Conservation (phyloP, 768 basidiomycete genomes). For the Cystobasidium tubakii region DNA sequence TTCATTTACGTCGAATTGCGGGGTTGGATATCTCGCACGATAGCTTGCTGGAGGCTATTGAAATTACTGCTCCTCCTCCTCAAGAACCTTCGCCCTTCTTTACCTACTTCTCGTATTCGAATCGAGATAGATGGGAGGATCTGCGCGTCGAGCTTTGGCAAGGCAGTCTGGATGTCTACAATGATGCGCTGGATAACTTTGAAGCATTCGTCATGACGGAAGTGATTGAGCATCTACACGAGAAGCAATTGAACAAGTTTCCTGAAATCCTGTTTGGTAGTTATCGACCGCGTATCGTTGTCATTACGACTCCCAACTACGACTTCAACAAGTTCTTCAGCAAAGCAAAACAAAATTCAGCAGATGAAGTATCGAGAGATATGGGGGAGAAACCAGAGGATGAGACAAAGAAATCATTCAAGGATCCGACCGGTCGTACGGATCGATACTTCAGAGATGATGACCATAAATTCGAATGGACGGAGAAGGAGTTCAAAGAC, state of each 20-base stretch:
- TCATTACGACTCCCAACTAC: conserved; percentile 80
- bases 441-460: conserved; percentile 67
- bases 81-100: background rate
- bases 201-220: conserved; percentile 36
- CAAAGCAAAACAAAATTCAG: conserved; percentile 46
- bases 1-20: conserved; percentile 35
- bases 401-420: conserved; percentile 41
- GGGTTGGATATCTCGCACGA: conserved; percentile 28
- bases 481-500: conserved; percentile 67
- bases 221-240: conserved; percentile 47
- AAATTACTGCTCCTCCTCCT: conserved; percentile 26
- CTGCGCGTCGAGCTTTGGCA: conserved; percentile 36
- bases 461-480: conserved; percentile 91
- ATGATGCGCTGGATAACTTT: conserved; percentile 30
- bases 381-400: background rate
- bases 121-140: conserved; percentile 32
- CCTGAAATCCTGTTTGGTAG: conserved; percentile 67
- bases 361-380: conserved; percentile 1
- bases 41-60: conserved; percentile 2
- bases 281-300: conserved; percentile 66
- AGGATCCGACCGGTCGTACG: conserved; percentile 71
- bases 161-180: conserved; percentile 36
- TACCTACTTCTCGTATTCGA: background rate
- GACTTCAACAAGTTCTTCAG: conserved; percentile 57
- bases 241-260: conserved; percentile 59